Evolutionary conservation across 176 grass and related monocot genomes (phyloP).

Genomic region (Luzula sylvatica): DNA sequence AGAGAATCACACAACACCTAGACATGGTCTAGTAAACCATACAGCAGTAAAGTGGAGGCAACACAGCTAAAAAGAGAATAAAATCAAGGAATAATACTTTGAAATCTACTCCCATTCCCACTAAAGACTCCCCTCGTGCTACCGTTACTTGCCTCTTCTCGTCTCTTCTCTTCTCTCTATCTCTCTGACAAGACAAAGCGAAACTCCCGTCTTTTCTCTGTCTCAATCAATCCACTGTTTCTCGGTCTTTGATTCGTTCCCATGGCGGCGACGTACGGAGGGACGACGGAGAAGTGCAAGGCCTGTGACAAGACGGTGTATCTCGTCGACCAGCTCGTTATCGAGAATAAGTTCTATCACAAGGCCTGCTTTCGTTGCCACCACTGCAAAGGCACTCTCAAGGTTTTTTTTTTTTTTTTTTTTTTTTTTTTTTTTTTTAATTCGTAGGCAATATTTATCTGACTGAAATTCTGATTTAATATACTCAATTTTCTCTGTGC

Average conservation of each 20-base stretch:
- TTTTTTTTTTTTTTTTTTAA: neutral
- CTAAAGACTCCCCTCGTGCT: slow-evolving; percentile 24
- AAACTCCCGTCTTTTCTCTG: neutral
- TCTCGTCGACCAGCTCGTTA: slow-evolving; percentile 80
- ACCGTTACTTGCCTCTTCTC: slow-evolving; percentile 28
- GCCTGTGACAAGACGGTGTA: slow-evolving; percentile 85
- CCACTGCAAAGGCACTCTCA: slow-evolving; percentile 93
- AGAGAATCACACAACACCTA: too few species aligned
- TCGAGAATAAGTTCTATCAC: slow-evolving; percentile 88
- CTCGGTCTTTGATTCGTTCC: neutral
- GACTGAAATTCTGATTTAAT: neutral
- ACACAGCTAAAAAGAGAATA: too few species aligned
- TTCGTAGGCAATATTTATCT: neutral
- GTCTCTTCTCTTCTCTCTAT: slow-evolving; percentile 22
- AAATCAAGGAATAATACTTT: too few species aligned
- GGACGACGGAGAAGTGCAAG: slow-evolving; percentile 95
- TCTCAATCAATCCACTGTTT: slow-evolving; percentile 7
- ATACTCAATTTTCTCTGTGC: too few species aligned
- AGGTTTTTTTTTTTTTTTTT: slow-evolving; percentile 27
- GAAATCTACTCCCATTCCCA: too few species aligned
- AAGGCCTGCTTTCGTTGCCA: slow-evolving; percentile 88
- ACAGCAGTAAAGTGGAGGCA: too few species aligned
- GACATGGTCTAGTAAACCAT: too few species aligned
- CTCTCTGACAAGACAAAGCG: slow-evolving; percentile 19
- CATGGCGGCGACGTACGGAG: slow-evolving; percentile 65